Percentiles rank a stretch among this genome's conserved stretches.
Conservation (phyloP, 2,329 filamentous ascomycete species). For the Chaetomium strumarium region DNA sequence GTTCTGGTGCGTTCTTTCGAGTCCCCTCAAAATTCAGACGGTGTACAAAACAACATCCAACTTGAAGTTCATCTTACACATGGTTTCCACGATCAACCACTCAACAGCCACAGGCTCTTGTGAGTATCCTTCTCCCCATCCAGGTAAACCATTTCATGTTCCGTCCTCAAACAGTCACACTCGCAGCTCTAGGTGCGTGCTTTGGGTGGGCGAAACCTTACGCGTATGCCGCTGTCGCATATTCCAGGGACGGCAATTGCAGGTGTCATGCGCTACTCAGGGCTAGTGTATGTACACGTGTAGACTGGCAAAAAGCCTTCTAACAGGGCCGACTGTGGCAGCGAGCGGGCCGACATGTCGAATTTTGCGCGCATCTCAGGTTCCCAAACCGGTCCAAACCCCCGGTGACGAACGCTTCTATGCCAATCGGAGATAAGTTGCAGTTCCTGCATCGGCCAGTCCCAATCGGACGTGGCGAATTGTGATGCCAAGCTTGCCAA, state of each 20-base stretch:
- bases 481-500: neutral
- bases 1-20: neutral
- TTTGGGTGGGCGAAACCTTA: neutral
- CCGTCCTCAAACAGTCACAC: neutral
- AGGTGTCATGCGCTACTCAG: neutral
- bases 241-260: neutral
- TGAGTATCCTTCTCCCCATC: neutral
- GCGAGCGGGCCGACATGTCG: neutral
- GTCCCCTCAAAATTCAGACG: too few relatives aligned
- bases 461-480: neutral
- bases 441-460: slow-evolving; percentile 1
- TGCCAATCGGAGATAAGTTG: slow-evolving; percentile 6
- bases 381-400: neutral
- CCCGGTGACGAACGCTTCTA: neutral
- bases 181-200: neutral
- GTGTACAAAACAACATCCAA: too few relatives aligned
- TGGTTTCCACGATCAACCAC: too few relatives aligned
- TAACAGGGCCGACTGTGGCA: neutral
- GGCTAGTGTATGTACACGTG: too few relatives aligned
- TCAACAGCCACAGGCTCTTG: neutral
- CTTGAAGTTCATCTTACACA: too few relatives aligned
- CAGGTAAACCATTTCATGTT: neutral
- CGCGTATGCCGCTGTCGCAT: neutral
- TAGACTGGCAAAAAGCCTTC: neutral
- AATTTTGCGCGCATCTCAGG: neutral